phyloP scores from a whole-genome alignment of 1,139 yeast species.

The Hansenula sp. region DNA sequence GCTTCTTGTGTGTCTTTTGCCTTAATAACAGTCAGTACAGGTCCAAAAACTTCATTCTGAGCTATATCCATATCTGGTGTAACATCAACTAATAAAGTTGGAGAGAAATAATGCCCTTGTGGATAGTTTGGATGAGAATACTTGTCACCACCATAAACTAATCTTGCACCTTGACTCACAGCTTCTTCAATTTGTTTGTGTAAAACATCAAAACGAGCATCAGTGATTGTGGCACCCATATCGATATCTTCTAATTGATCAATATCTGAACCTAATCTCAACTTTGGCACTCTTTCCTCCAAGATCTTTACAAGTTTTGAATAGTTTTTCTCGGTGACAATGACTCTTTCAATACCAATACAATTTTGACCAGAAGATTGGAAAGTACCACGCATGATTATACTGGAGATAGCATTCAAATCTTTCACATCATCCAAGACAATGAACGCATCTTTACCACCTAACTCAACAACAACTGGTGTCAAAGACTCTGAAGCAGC shows the following conservation, averaged over 20 bases:
- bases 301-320: conserved; percentile 55
- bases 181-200: conserved; percentile 71
- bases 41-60: conserved; percentile 90
- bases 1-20: conserved; percentile 68
- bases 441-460: conserved; percentile 90
- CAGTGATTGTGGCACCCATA: conserved; percentile 93
- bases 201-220: conserved; percentile 61
- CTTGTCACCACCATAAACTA: conserved; percentile 75
- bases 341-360: conserved; percentile 92
- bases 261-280: conserved; percentile 85
- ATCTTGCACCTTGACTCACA: conserved; percentile 71
- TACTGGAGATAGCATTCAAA: conserved; percentile 62
- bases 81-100: conserved; percentile 82
- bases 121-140: conserved; percentile 88
- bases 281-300: conserved; percentile 47
- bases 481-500: conserved; percentile 82
- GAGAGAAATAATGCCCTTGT: conserved; percentile 88
- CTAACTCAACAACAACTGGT: conserved; percentile 92
- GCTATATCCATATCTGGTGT: conserved; percentile 76
- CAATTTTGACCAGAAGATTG: conserved; percentile 98
- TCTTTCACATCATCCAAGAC: conserved; percentile 71
- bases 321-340: conserved; percentile 67
- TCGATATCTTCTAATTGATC: conserved; percentile 88
- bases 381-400: conserved; percentile 88
- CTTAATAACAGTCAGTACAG: conserved; percentile 72